These are phyloP conservation scores for Rhodotorula mucilaginosa DNA, from an alignment of 1,284 basidiomycete species.

Conservation along the genomic window DNA sequence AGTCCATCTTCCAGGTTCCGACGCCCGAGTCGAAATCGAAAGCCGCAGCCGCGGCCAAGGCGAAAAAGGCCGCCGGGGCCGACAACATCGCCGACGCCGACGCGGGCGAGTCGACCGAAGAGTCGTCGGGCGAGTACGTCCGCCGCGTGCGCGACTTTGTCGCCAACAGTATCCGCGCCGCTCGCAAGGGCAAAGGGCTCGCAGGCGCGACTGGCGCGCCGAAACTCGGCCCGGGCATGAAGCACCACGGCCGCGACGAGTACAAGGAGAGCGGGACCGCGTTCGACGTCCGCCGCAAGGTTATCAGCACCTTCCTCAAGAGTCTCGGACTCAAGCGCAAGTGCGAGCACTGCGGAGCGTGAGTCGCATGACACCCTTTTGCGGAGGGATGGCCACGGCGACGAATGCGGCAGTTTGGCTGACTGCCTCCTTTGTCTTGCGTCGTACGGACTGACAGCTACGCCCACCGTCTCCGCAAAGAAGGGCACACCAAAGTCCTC, in stretches of 20 bases:
- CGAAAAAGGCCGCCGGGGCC: constrained; percentile 46
- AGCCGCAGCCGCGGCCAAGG: constrained; percentile 35
- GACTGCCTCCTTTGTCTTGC: not conserved
- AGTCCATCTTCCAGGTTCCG: constrained; percentile 55
- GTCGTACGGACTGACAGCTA: constrained; percentile 54
- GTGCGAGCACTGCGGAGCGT: constrained; percentile 79
- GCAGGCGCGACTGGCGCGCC: not conserved
- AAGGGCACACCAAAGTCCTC: constrained; percentile 90
- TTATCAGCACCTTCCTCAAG: constrained; percentile 81
- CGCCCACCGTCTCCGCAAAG: constrained; percentile 85
- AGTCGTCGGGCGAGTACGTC: constrained; percentile 65
- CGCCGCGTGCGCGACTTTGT: constrained; percentile 72
- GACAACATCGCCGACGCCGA: constrained; percentile 49
- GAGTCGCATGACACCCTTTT: constrained; percentile 51
- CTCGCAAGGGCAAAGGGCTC: constrained; percentile 43
- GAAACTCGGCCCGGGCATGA: not conserved
- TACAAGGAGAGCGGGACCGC: constrained; percentile 81
- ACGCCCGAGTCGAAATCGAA: constrained; percentile 30
- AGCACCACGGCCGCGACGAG: constrained; percentile 65
- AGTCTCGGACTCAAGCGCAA: constrained; percentile 61
- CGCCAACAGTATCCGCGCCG: constrained; percentile 61
- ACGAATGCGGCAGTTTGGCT: too few species aligned
- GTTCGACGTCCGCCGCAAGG: constrained; percentile 79
- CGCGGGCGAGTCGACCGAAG: constrained; percentile 47
- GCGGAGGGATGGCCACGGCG: too few species aligned